A percentile compares a stretch with the other conserved stretches of the same genome.
phyloP scores from a whole-genome alignment of 768 basidiomycete species.

The Mycena haematopus region DNA sequence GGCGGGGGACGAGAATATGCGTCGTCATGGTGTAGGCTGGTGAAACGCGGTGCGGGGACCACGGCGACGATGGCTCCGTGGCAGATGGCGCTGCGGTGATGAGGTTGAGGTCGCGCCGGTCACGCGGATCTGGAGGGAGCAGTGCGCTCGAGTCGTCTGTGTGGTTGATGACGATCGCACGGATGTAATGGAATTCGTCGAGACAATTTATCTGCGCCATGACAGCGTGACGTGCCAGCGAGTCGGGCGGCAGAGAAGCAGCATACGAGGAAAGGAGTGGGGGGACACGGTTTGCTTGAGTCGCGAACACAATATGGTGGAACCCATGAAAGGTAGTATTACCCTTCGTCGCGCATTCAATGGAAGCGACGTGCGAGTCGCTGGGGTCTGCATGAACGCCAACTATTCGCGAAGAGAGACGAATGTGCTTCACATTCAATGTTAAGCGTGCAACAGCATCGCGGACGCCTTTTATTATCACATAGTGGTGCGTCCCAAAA shows the following conservation, averaged over 20 bases:
- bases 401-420: slow-evolving; percentile 59
- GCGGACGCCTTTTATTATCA: slow-evolving; percentile 62
- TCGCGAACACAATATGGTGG: slow-evolving; percentile 73
- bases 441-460: slow-evolving; percentile 64
- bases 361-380: slow-evolving; percentile 41
- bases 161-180: slow-evolving; percentile 73
- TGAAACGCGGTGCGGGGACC: slow-evolving; percentile 44
- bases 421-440: slow-evolving; percentile 52
- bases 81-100: slow-evolving; percentile 31
- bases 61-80: slow-evolving; percentile 8
- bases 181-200: slow-evolving; percentile 57
- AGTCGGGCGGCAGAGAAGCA: slow-evolving; percentile 41
- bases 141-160: slow-evolving; percentile 57
- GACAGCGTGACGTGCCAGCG: slow-evolving; percentile 37
- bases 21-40: slow-evolving; percentile 73
- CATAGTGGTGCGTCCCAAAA: slow-evolving; percentile 71
- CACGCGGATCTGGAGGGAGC: slow-evolving; percentile 54
- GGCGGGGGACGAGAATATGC: slow-evolving; percentile 53
- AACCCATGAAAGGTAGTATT: slow-evolving; percentile 52
- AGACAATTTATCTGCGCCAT: slow-evolving; percentile 56
- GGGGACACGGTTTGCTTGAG: slow-evolving; percentile 71
- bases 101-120: slow-evolving; percentile 73
- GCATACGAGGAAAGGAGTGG: slow-evolving; percentile 57
- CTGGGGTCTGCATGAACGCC: slow-evolving; percentile 48
- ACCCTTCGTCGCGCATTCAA: slow-evolving; percentile 44